Base-by-base conservation (phyloP, 176 grass and related monocot species). In the Triticum timopheevii region DNA sequence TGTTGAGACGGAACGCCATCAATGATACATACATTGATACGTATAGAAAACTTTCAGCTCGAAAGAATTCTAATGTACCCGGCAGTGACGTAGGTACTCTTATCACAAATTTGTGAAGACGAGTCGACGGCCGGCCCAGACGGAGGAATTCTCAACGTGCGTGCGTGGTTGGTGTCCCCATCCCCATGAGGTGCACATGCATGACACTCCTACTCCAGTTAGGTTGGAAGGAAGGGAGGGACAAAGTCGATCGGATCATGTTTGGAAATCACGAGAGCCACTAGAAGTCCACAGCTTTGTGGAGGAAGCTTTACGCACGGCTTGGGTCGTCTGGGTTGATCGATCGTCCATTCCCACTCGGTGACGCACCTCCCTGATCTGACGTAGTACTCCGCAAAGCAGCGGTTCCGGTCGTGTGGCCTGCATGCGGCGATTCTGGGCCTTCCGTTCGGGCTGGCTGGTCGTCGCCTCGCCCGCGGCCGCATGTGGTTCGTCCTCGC, bases 181-280 rank as follows among this genome's bases (percentile, higher is more conserved):
- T 16, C 33, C 67, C 20, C 77, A 65, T 47, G 77, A 76, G 77
- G 61, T 33, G 44, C 88, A 54, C 35, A 69, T 81, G 87, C 69
- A 81, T 70, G 47, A 68, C 9, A 25, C 77, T 10, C 45, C 45
- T 13, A 25, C 77, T 11, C 45, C 45, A 13, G 13, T 49, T 49
- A 4, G 3, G 12, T 2, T 13, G 42, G 42, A 11, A 45, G 42
- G 42, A 45, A 47, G 45, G 38, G 3, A 49, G 12, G 45, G 45
- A 49, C 45, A 49, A 49, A 15, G 13, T 49, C 45, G 13, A 52
- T 13, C 10, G 38, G 4, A n/a, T 69, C 70, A 58, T 77, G 33
- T 10, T 30, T 64, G 31, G 40, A 80, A 65, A 66, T 66, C 59
- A 68, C 59, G 65, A 61, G 9, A 23, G 34, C 76, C 42, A 44